Conservation (phyloP, 179 eudicot species). For the Beta macrorhiza region DNA sequence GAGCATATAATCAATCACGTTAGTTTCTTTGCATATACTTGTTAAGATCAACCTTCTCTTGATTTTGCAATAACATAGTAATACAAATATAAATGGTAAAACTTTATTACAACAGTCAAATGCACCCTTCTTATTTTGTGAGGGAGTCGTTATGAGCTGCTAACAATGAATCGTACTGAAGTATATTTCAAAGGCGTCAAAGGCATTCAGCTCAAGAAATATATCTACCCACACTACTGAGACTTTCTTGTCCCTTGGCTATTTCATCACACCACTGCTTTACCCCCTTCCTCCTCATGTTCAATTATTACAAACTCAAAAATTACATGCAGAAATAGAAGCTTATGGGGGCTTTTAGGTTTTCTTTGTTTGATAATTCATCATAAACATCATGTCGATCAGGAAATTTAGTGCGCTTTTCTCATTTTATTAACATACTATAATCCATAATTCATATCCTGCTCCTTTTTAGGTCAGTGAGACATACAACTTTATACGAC, state of each 20-base stretch:
- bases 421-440: not conserved
- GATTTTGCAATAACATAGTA: not conserved
- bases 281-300: not conserved
- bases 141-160: not conserved
- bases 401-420: not conserved
- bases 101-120: not conserved
- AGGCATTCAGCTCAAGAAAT: not conserved
- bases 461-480: not conserved
- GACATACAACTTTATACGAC: not conserved
- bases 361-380: not conserved
- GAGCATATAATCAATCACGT: not conserved
- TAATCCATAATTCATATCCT: conserved; percentile 2
- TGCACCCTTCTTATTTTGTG: not conserved
- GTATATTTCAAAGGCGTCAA: not conserved
- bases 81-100: not conserved
- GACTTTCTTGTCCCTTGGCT: not conserved
- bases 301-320: not conserved
- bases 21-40: not conserved
- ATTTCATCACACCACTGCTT: not conserved
- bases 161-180: not conserved
- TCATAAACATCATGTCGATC: not conserved
- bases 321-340: not conserved
- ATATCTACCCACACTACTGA: not conserved
- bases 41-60: not conserved
- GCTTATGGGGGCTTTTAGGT: not conserved